phyloP scores from a whole-genome alignment of 345 rosid genomes.

The Populus euphratica region DNA sequence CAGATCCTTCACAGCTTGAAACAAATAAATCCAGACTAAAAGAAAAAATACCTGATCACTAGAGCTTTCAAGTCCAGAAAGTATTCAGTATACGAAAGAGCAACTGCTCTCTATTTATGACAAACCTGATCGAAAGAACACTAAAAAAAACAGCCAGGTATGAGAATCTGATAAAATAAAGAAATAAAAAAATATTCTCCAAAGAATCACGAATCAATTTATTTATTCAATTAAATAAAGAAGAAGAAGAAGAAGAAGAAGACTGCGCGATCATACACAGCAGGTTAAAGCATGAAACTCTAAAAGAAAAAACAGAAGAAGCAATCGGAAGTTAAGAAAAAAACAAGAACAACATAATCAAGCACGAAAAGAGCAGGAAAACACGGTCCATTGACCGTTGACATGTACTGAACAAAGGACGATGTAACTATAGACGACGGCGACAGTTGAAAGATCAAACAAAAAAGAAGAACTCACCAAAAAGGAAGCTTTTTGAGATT shows the following conservation, averaged over 20 bases:
- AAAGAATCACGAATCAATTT: not conserved
- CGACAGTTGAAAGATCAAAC: not conserved
- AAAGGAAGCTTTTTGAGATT: not conserved
- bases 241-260: not conserved
- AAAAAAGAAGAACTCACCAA: slow-evolving; percentile 17
- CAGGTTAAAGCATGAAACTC: not conserved
- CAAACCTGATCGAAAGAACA: slow-evolving; percentile 26
- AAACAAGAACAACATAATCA: not conserved
- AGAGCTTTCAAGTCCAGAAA: slow-evolving; percentile 16
- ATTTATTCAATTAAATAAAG: not conserved
- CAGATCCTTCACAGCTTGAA: slow-evolving; percentile 15
- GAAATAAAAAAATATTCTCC: not conserved
- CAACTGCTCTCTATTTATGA: slow-evolving; percentile 9
- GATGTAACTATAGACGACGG: not conserved
- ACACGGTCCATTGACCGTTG: not conserved
- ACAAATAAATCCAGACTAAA: not conserved
- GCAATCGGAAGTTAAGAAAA: not conserved
- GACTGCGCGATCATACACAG: not conserved
- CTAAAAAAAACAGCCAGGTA: not conserved
- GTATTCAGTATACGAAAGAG: not conserved
- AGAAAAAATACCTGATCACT: slow-evolving; percentile 42
- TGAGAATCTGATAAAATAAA: not conserved
- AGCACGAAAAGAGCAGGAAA: not conserved
- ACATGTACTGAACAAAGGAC: not conserved
- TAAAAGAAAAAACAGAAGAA: not conserved